These are phyloP conservation scores for Plectosphaerella cucumerina DNA, from an alignment of 2,329 filamentous ascomycete species.

Conservation along the genomic window DNA sequence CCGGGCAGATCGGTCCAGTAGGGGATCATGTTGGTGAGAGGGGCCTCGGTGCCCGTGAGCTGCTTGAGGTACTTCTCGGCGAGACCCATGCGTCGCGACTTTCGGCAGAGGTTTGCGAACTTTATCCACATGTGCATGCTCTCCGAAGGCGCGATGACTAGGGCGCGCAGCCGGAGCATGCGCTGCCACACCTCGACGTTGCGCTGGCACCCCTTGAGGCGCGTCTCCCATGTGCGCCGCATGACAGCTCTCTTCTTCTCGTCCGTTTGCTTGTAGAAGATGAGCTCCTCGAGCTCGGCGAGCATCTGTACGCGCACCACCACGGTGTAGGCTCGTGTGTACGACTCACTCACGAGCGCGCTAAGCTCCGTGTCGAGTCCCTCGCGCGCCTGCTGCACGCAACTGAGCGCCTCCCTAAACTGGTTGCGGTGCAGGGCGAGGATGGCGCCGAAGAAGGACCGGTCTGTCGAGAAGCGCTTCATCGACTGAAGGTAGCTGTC, in stretches of 20 bases:
- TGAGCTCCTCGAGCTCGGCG: slow-evolving; percentile 95
- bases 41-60: slow-evolving; percentile 70
- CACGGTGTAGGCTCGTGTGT: slow-evolving; percentile 96
- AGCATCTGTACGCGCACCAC: slow-evolving; percentile 99
- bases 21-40: slow-evolving; percentile 57
- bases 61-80: slow-evolving; percentile 93
- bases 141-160: slow-evolving; percentile 87
- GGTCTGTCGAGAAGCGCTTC: slow-evolving; percentile 87
- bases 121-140: slow-evolving; percentile 99
- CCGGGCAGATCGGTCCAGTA: slow-evolving; percentile 46
- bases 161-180: slow-evolving; percentile 89
- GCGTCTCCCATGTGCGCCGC: slow-evolving; percentile 92
- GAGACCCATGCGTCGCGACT: slow-evolving; percentile 88
- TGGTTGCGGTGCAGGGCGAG: slow-evolving; percentile 92
- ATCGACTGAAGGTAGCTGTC: slow-evolving; percentile 94
- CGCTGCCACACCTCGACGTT: slow-evolving; percentile 98
- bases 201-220: slow-evolving; percentile 89
- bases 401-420: slow-evolving; percentile 83
- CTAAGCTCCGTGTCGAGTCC: slow-evolving; percentile 94
- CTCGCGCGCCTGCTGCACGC: slow-evolving; percentile 88
- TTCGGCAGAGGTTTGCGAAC: slow-evolving; percentile 95
- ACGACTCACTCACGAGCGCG: slow-evolving; percentile 95
- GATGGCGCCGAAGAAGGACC: slow-evolving; percentile 97
- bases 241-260: slow-evolving; percentile 85
- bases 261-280: slow-evolving; percentile 94